Evolutionary conservation across 495 filamentous ascomycete species (phyloP), one percentile per base, ranked within the genome.

Genomic region (Poronia punctata): DNA sequence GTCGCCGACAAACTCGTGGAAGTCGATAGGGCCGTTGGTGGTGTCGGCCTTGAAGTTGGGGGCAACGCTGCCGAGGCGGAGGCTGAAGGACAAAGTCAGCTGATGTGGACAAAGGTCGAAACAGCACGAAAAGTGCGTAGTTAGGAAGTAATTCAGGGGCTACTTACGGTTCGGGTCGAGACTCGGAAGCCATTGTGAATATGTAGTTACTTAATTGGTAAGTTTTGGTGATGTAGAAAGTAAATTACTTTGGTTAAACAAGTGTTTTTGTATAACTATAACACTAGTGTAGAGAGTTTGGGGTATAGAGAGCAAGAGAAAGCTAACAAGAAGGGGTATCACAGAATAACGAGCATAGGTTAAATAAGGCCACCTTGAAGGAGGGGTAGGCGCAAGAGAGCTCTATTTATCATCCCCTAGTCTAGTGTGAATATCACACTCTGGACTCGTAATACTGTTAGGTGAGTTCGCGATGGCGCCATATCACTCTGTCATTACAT

Each of bases 1-100:
- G 73, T 90, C 75, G 59, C 87, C 93, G 53, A 97, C 85, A 70
- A 84, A 98, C 57, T 96, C 79, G 68, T 98, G 93, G 77, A 97
- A 95, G 70, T 93, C 82, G 65, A 98, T 97, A 39, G 78, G 79
- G 46, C 92, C 92, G 40, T 73, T 78, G 59, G 90, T 95, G 60
- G 90, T 94, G 39, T 92, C 84, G 46, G 90, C 84, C 58, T 92
- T 63, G 76, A 97, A 97, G 76, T 95, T 83, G 51, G 90, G 90
- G 63, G 90, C 90, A 61, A 75, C 76, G 56, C 77, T 80, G 64
- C 90, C 90, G 57, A 98, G 80, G 56, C 90, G 92, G 66, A 98
- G 80, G 50, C 83, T 76, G 11, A 7, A 31, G 16, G 1, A 43
- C 27, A 27, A 4, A 14, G 11, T 6, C 17, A 29, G 14, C 26